Base-by-base conservation (phyloP, 2,329 filamentous ascomycete genomes). In the Xylariaceae sp. region DNA sequence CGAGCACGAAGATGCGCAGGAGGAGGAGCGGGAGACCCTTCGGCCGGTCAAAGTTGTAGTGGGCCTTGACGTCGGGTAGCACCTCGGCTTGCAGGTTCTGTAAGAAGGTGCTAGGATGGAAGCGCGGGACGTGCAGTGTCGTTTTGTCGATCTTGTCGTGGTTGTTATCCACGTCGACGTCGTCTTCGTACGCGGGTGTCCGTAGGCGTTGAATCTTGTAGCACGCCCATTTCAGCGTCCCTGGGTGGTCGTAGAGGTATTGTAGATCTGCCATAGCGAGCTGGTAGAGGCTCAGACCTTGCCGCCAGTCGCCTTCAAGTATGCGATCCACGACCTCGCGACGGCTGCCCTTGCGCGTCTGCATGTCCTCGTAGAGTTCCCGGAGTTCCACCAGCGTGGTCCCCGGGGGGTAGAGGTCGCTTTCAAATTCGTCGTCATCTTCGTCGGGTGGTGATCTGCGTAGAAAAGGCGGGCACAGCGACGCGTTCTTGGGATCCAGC, bases 41-140 rank as follows among this genome's bases (percentile, higher is more conserved):
- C 47, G 89, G 87, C n/a, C 87, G 83, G 60, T 88, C 85, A 55
- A 94, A 83, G 63, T 90, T 87, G 70, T 91, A 94, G 71, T 95
- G 89, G 4, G 89, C 88, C 70, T 94, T 95, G 62, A 92, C 83
- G 53, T 94, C 81, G 1, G 91, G 89, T 1, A 90, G 78, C 15
- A 92, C 81, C 66, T 92, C 86, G 33, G 79, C 77, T 61, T 92
- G 88, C 2, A 96, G 81, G 60, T 87, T 88, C 59, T 84, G 83
- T 30, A 95, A 77, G 69, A 96, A 96, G 0, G 87, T 89, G 4
- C 88, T 84, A 1, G 90, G 88, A 65, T 95, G 89, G 64, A 94
- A 90, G 13, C 87, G 85, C 9, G 91, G 90, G 42, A 87, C 74
- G 3, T 70, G 66, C 26, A 85, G 70, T 6, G 77, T 75, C 58